Evolutionary conservation across 2,329 filamentous ascomycete species (phyloP), one percentile per base, ranked within the genome.

Genomic region (Fusarium sp.): DNA sequence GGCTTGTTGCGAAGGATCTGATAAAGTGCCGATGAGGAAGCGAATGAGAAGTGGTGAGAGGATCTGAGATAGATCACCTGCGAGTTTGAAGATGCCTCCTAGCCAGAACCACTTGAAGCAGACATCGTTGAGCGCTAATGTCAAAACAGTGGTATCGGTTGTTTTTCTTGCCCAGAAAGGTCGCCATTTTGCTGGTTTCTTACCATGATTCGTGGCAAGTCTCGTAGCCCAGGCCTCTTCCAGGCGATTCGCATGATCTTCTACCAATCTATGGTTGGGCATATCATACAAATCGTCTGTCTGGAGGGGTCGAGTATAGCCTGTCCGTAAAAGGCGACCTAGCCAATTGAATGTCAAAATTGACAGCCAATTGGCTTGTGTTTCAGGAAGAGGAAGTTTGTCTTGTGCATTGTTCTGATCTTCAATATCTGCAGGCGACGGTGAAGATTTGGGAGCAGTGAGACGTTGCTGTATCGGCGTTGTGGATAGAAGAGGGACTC

Each of bases 61-160:
- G 4, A 68, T 68, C 7, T 68, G 65, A 4, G 65, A 50, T 4
- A 76, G 13, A 55, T 77, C 76, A 11, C 74, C 76, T 8, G 55
- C 50, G 1, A 78, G 30, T 25, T 76, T 75, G 18, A 78, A 57
- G 13, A 77, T 21, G 7, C 76, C 76, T 1, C 75, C 75, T 1
- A 73, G 45, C 76, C 76, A 78, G 62, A 78, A 78, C 69, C 75
- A 71, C 10, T 46, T 57, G 42, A 77, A 77, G 49, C 74, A 77
- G 26, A 78, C 75, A 18, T 77, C 75, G 31, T 74, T 78, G 37
- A 78, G 74, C 7, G 76, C 69, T 7, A 77, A 50, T 1, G 76
- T 60, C 25, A 78, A 58, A 16, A 78, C 73, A 1, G 75, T 72
- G 0, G 73, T 60, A 9, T 77, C 66, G 4, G 66, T 71, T 8